Evolutionary conservation across 2,329 filamentous ascomycete species (phyloP).

Genomic region (Beauveria scarabaeidicola): DNA sequence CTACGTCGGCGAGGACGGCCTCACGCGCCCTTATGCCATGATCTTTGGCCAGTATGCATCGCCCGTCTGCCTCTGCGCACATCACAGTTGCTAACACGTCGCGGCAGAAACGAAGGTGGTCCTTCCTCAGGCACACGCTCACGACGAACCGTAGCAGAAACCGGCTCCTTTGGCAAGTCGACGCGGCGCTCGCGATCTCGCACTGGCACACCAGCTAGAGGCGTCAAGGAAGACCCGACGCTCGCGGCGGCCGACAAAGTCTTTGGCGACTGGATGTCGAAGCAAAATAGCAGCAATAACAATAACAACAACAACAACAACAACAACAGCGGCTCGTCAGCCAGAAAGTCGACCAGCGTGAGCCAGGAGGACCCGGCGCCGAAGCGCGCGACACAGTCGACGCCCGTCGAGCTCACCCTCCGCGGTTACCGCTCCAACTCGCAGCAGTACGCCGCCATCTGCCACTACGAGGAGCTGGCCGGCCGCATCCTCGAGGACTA

Average conservation of each 20-base stretch:
- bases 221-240: constrained; percentile 49
- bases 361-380: constrained; percentile 32
- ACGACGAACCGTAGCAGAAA: constrained; percentile 48
- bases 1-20: constrained; percentile 56
- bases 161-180: constrained; percentile 60
- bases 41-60: constrained; percentile 51
- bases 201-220: constrained; percentile 48
- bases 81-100: neutral
- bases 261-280: constrained; percentile 50
- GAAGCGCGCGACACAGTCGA: constrained; percentile 27
- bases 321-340: constrained; percentile 17
- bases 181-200: constrained; percentile 54
- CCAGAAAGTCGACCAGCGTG: constrained; percentile 24
- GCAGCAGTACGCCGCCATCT: constrained; percentile 77
- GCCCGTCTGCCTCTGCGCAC: constrained; percentile 1
- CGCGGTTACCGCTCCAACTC: constrained; percentile 63
- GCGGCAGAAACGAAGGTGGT: constrained; percentile 40
- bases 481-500: constrained; percentile 91
- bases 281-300: constrained; percentile 29
- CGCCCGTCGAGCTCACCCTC: constrained; percentile 68
- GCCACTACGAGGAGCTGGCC: constrained; percentile 79
- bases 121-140: constrained; percentile 39
- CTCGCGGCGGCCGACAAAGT: constrained; percentile 53
- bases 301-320: constrained; percentile 18
- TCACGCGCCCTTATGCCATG: constrained; percentile 59